Evolutionary conservation across 208 protist genomes (phyloP), one percentile per base, ranked within the genome.

Genomic region (Trypanosoma platydactyli): DNA sequence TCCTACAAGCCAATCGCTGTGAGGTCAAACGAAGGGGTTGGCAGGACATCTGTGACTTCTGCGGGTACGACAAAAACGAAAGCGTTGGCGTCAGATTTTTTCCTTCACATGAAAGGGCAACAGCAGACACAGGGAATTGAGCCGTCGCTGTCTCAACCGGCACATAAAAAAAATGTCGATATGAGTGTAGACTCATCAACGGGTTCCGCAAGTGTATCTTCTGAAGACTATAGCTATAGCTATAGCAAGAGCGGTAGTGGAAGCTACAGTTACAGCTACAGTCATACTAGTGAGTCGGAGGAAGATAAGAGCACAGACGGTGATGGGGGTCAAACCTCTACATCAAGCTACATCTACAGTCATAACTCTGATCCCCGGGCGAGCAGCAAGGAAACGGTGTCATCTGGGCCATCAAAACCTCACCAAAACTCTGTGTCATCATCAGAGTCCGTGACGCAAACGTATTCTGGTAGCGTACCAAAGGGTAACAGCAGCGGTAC

Each of bases 191-290:
- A 38, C 33, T 48, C 33, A 29, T 50, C 51, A 58, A 54, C 25
- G 24, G 52, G 33, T 15, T 35, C 48, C 35, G 46, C 4, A 2
- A 20, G 0, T 29, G 29, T 16, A 22, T 33, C 18, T 18, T 53
- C 9, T 25, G 45, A 77, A 25, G 51, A 29, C 42, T 58, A 79
- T 55, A 58, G 35, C 16, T 61, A 68, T 51, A 68, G 58, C 33
- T 11, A 38, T 9, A 38, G 33, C 33, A 38, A 38, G 9, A 38
- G 33, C 33, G 33, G 33, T 5, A 45, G 55, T 61, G 30, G 22
- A 20, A 69, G 59, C 58, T 73, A 80, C 40, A 71, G 65, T 18
- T 68, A 72, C 58, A 72, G 67, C 46, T 72, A 72, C 67, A 68
- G 45, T 33, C 59, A 55, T 22, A 27, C 27, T 25, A 38, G 30